Conservation (phyloP, 495 filamentous ascomycete species). For the Podospora australis region DNA sequence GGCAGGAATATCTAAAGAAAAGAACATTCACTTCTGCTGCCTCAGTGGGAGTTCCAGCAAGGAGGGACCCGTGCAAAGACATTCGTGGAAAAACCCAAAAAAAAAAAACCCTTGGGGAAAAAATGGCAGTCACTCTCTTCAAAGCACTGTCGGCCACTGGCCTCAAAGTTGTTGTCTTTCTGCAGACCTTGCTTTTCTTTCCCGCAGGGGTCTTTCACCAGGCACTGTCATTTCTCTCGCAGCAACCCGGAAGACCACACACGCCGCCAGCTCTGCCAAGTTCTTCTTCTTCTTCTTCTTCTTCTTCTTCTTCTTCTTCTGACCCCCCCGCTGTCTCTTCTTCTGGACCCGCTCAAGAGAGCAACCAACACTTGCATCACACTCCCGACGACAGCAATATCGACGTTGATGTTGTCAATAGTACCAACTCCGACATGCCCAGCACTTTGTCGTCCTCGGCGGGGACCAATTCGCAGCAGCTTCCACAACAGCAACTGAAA, state of each 20-base stretch:
- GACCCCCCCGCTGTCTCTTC: neutral
- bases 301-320: neutral
- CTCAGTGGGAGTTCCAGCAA: too few relatives aligned
- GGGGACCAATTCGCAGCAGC: conserved; percentile 3
- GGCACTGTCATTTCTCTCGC: conserved; percentile 12
- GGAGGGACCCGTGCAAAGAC: too few relatives aligned
- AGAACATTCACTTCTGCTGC: too few relatives aligned
- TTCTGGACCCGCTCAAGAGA: neutral
- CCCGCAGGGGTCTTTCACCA: conserved; percentile 16
- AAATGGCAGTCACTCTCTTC: conserved; percentile 25
- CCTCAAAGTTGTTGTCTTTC: conserved; percentile 18
- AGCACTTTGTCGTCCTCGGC: conserved; percentile 6
- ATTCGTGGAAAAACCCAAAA: too few relatives aligned
- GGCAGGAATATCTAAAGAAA: too few relatives aligned
- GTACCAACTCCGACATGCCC: conserved; percentile 10
- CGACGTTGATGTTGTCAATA: neutral
- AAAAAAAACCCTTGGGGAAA: too few relatives aligned
- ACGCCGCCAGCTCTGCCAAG: conserved; percentile 6
- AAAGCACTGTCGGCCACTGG: conserved; percentile 17
- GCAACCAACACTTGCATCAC: conserved; percentile 2
- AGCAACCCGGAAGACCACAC: neutral
- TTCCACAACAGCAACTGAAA: too few relatives aligned
- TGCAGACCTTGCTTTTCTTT: conserved; percentile 22
- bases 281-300: neutral
- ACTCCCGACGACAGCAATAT: neutral